These are phyloP conservation scores for Austroboletus eburneus DNA, from an alignment of 768 basidiomycete genomes.

Conservation along the genomic window DNA sequence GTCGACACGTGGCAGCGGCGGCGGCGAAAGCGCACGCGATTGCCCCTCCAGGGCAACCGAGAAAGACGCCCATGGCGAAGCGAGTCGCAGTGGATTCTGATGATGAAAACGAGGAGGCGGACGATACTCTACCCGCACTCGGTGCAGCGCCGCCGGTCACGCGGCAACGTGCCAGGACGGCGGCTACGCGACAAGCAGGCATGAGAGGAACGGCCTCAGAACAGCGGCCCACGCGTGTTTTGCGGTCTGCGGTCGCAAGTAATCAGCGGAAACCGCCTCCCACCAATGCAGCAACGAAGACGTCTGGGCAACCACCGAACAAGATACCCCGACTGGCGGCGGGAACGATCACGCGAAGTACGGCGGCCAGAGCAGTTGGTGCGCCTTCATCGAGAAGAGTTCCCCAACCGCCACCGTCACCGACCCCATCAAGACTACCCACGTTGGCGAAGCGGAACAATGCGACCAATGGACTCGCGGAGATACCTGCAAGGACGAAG, in stretches of 20 bases:
- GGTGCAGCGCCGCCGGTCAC: slow-evolving; percentile 41
- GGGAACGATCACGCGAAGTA: slow-evolving; percentile 47
- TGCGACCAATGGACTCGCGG: slow-evolving; percentile 43
- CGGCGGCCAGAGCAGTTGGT: slow-evolving; percentile 34
- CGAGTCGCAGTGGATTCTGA: slow-evolving; percentile 65
- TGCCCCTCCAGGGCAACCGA: slow-evolving; percentile 76
- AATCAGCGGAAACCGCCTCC: slow-evolving; percentile 53
- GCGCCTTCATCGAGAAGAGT: slow-evolving; percentile 34
- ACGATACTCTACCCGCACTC: slow-evolving; percentile 63
- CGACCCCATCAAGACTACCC: slow-evolving; percentile 73
- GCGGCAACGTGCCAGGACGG: slow-evolving; percentile 35
- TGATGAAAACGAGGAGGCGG: slow-evolving; percentile 55
- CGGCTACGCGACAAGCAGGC: slow-evolving; percentile 33
- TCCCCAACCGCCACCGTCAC: slow-evolving; percentile 52
- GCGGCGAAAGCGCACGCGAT: slow-evolving; percentile 68
- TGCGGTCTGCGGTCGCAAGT: slow-evolving; percentile 60
- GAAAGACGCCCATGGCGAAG: slow-evolving; percentile 83
- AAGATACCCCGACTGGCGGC: slow-evolving; percentile 66
- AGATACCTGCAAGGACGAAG: slow-evolving; percentile 42
- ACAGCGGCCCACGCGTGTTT: slow-evolving; percentile 68
- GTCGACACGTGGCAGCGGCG: slow-evolving; percentile 67
- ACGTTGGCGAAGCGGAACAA: slow-evolving; percentile 60
- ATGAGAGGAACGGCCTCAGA: slow-evolving; percentile 60
- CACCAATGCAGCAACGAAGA: slow-evolving; percentile 30
- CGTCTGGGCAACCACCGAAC: slow-evolving; percentile 51